Conservation (phyloP, 2,329 filamentous ascomycete genomes). For the Teratosphaeria zuluensis region DNA sequence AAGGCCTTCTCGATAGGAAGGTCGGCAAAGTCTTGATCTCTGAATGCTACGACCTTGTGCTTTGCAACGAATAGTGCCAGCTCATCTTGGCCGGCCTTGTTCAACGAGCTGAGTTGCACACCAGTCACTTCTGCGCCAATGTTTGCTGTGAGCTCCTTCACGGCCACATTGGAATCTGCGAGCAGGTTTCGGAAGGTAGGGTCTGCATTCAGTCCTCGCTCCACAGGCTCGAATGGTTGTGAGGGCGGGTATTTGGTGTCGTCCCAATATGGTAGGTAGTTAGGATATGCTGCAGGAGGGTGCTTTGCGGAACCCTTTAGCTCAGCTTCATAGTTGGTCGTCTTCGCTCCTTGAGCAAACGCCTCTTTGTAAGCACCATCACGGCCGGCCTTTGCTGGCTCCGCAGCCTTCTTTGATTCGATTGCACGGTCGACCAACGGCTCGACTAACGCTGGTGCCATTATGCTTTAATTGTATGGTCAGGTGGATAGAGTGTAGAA, state of each 20-base stretch:
- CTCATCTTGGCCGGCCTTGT: constrained; percentile 62
- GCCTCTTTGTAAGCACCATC: constrained; percentile 31
- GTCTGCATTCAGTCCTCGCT: constrained; percentile 69
- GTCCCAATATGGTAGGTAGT: constrained; percentile 43
- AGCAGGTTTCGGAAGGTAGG: constrained; percentile 59
- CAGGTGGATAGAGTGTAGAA: neutral
- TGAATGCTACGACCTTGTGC: constrained; percentile 70
- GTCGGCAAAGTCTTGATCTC: constrained; percentile 57
- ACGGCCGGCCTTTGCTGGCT: constrained; percentile 1
- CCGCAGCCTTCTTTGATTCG: constrained; percentile 10
- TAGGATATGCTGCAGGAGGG: constrained; percentile 52
- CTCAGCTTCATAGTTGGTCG: constrained; percentile 42
- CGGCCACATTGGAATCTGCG: constrained; percentile 39
- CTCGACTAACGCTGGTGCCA: constrained; percentile 37
- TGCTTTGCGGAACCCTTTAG: constrained; percentile 44
- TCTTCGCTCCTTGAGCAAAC: constrained; percentile 32
- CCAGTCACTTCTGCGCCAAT: constrained; percentile 65
- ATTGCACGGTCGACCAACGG: constrained; percentile 6
- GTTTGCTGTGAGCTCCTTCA: constrained; percentile 58
- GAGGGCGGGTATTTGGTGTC: constrained; percentile 50
- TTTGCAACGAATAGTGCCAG: constrained; percentile 65
- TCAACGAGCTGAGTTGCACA: constrained; percentile 61
- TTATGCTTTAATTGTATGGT: constrained; percentile 9
- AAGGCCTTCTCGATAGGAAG: constrained; percentile 61
- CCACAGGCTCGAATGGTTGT: constrained; percentile 60